phyloP scores from a whole-genome alignment of 1,284 basidiomycete genomes.

The Moniliophthora roreri region DNA sequence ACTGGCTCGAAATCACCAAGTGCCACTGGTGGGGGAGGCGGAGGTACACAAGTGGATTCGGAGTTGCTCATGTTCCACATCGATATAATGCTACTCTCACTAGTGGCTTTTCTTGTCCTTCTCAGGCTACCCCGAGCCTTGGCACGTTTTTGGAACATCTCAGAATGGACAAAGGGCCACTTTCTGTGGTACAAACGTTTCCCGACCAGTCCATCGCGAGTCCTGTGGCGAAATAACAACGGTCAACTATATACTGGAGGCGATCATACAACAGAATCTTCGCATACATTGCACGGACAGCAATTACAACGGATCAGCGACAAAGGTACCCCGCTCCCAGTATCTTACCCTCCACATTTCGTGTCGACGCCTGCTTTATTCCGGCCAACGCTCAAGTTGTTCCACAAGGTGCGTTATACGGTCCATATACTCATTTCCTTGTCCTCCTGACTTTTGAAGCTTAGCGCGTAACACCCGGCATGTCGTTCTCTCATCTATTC shows the following conservation, averaged over 20 bases:
- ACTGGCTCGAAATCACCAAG: too few relatives aligned
- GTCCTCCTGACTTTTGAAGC: too few relatives aligned
- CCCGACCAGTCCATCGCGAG: constrained; percentile 15
- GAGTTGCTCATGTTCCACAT: constrained; percentile 34
- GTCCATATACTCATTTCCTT: too few relatives aligned
- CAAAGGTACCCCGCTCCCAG: constrained; percentile 21
- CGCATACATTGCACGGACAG: neutral
- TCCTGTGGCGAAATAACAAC: neutral
- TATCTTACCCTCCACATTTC: constrained; percentile 46
- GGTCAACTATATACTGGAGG: neutral
- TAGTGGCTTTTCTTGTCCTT: constrained; percentile 37
- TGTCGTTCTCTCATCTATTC: constrained; percentile 49
- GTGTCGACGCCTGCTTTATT: constrained; percentile 38
- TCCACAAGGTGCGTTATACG: constrained; percentile 31
- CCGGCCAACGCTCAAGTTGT: constrained; percentile 35
- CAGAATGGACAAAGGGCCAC: constrained; percentile 45
- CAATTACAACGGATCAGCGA: constrained; percentile 16
- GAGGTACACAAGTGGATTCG: too few relatives aligned
- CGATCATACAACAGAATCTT: constrained; percentile 4
- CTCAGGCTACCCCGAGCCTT: constrained; percentile 45
- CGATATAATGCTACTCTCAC: constrained; percentile 40
- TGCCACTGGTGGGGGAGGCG: too few relatives aligned
- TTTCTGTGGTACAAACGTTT: constrained; percentile 31
- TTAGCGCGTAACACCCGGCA: constrained; percentile 43
- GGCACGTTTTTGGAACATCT: constrained; percentile 44